Evolutionary conservation across 495 filamentous ascomycete species (phyloP).

Genomic region (Lasiosphaeriaceae sp.): DNA sequence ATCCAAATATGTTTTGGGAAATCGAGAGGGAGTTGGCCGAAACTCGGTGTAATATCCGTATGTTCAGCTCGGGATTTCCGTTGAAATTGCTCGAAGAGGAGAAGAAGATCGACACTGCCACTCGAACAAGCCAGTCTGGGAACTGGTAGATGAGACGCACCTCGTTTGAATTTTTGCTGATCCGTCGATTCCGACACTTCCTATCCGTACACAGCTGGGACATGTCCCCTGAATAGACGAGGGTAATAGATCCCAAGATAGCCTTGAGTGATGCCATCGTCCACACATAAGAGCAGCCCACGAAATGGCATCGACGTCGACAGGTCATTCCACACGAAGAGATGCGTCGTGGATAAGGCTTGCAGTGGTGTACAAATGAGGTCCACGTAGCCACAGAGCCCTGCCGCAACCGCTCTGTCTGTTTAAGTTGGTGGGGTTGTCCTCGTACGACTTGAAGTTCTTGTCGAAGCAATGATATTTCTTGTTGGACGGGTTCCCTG

Average conservation of each 20-base stretch:
- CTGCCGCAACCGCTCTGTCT: too few relatives aligned
- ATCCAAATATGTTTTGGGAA: background rate
- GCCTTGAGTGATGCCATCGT: background rate
- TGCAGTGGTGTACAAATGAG: background rate
- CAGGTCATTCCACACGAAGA: background rate
- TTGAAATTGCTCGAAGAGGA: conserved; percentile 11
- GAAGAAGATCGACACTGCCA: conserved; percentile 3
- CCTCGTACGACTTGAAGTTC: too few relatives aligned
- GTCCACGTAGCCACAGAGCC: too few relatives aligned
- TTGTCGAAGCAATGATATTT: background rate
- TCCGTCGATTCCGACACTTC: background rate
- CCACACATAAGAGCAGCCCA: background rate
- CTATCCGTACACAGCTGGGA: background rate
- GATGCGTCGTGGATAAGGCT: background rate
- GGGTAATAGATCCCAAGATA: background rate
- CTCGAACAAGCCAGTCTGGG: conserved; percentile 4
- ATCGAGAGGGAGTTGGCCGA: background rate
- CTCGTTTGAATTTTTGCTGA: background rate
- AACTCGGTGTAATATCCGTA: conserved; percentile 1
- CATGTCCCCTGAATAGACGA: background rate
- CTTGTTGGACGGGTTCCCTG: background rate
- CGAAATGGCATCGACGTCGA: conserved; percentile 1
- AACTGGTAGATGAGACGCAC: background rate
- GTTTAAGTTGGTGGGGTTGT: background rate
- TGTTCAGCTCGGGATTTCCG: conserved; percentile 8